A percentile compares a stretch with the other conserved stretches of the same genome.
These are phyloP conservation scores for Aspergillus bridgeri DNA, from an alignment of 495 filamentous ascomycete genomes.

Conservation along the genomic window DNA sequence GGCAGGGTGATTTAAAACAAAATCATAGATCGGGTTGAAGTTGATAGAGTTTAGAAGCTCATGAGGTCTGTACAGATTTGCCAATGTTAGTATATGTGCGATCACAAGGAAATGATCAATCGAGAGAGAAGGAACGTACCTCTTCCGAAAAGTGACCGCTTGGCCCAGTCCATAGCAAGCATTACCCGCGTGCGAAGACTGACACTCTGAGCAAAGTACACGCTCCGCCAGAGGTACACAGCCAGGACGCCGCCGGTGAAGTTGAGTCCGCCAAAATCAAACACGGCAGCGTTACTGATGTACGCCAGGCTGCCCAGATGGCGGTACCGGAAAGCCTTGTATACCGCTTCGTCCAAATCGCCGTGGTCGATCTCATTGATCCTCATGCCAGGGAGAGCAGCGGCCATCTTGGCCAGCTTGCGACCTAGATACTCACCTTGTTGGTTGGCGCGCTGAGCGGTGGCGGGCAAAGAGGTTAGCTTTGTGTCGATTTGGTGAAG, in stretches of 20 bases:
- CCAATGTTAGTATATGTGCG: not conserved
- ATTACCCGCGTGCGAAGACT: constrained; percentile 84
- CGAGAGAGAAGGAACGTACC: constrained; percentile 54
- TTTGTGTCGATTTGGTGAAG: constrained; percentile 88
- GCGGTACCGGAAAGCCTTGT: constrained; percentile 93
- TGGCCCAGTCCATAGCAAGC: constrained; percentile 98
- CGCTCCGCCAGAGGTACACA: constrained; percentile 93
- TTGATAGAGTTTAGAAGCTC: constrained; percentile 50
- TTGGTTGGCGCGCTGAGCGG: constrained; percentile 96
- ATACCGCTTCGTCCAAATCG: constrained; percentile 87
- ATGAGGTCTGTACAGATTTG: constrained; percentile 53
- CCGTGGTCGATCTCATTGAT: constrained; percentile 83
- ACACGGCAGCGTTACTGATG: constrained; percentile 92
- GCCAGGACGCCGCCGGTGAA: constrained; percentile 84
- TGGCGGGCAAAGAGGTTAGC: constrained; percentile 79
- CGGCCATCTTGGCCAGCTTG: constrained; percentile 91
- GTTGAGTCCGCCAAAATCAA: constrained; percentile 78
- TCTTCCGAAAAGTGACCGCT: constrained; percentile 92
- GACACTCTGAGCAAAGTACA: constrained; percentile 98
- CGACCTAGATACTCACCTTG: constrained; percentile 91
- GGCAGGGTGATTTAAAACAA: not conserved
- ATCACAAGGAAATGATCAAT: constrained; percentile 4
- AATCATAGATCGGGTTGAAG: not conserved
- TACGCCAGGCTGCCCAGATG: constrained; percentile 93
- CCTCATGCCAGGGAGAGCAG: constrained; percentile 68